Percentiles rank a stretch among this genome's conserved stretches.
These are phyloP conservation scores for Westerdykella sp. DNA, from an alignment of 2,329 filamentous ascomycete genomes.

Conservation along the genomic window DNA sequence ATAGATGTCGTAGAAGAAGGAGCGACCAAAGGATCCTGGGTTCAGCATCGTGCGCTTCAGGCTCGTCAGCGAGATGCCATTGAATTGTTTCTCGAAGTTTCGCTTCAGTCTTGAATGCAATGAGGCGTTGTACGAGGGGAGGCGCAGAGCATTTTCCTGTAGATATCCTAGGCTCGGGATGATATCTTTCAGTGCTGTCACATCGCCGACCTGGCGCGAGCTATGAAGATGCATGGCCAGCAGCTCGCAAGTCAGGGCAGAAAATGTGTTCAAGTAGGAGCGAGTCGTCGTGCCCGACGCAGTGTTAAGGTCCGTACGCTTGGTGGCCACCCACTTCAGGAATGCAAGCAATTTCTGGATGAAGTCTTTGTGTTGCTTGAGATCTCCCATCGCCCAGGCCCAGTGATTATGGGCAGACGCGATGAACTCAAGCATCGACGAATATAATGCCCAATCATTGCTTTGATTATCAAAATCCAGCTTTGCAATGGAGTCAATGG, in stretches of 20 bases:
- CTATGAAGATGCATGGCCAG: conserved; percentile 88
- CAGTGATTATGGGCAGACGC: conserved; percentile 86
- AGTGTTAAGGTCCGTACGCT: conserved; percentile 19
- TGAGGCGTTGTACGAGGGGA: conserved; percentile 80
- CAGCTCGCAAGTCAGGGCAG: conserved; percentile 78
- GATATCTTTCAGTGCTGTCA: conserved; percentile 62
- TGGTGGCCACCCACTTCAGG: conserved; percentile 45
- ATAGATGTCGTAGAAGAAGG: conserved; percentile 79
- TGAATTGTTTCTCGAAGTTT: conserved; percentile 76
- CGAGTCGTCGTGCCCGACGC: conserved; percentile 19
- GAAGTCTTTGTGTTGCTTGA: conserved; percentile 68
- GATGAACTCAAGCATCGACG: conserved; percentile 80
- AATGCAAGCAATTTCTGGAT: conserved; percentile 66
- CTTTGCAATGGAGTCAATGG: conserved; percentile 62
- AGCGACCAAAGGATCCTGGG: conserved; percentile 59
- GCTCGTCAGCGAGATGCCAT: conserved; percentile 64
- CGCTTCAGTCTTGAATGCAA: conserved; percentile 77
- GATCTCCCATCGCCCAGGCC: conserved; percentile 83
- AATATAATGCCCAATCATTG: conserved; percentile 46
- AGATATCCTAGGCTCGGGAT: conserved; percentile 73
- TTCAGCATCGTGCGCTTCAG: conserved; percentile 72
- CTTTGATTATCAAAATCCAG: conserved; percentile 59
- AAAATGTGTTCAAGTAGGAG: conserved; percentile 50
- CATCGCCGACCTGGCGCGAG: conserved; percentile 67
- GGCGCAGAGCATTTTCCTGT: conserved; percentile 66